Evolutionary conservation across 495 filamentous ascomycete species (phyloP).

Genomic region (Niebla homalea): DNA sequence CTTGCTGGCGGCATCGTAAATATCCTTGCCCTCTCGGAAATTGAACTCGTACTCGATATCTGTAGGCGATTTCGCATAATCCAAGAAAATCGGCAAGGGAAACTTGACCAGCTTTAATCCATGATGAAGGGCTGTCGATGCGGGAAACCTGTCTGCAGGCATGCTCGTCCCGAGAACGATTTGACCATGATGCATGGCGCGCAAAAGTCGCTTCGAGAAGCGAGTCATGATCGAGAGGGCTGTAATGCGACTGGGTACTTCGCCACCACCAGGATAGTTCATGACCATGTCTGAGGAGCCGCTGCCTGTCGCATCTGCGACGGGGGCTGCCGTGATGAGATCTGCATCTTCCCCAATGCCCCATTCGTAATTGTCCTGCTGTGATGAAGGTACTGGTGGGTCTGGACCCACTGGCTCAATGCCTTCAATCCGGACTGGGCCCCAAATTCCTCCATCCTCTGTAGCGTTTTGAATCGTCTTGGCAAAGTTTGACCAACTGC

Average conservation of each 20-base stretch:
- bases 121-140: slow-evolving; percentile 51
- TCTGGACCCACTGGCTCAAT: slow-evolving; percentile 47
- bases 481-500: slow-evolving; percentile 42
- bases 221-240: slow-evolving; percentile 51
- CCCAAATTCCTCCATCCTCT: slow-evolving; percentile 43
- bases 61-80: slow-evolving; percentile 41
- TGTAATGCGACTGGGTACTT: slow-evolving; percentile 49
- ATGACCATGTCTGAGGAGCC: slow-evolving; percentile 51
- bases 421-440: slow-evolving; percentile 36
- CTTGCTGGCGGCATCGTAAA: not conserved
- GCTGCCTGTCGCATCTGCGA: slow-evolving; percentile 53
- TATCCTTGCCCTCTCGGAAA: slow-evolving; percentile 31
- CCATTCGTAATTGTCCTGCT: slow-evolving; percentile 54
- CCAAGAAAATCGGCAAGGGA: slow-evolving; percentile 59
- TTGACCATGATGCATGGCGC: slow-evolving; percentile 53
- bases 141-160: slow-evolving; percentile 56
- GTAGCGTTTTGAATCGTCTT: slow-evolving; percentile 34
- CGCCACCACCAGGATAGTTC: slow-evolving; percentile 41
- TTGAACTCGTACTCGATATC: slow-evolving; percentile 52
- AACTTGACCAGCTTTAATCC: slow-evolving; percentile 58
- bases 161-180: slow-evolving; percentile 46
- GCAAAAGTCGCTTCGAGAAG: slow-evolving; percentile 46
- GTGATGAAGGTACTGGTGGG: slow-evolving; percentile 38
- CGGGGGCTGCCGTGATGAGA: slow-evolving; percentile 55
- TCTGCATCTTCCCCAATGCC: slow-evolving; percentile 68